Percentiles rank a stretch among this genome's conserved stretches.
These are phyloP conservation scores for Mycotypha africana DNA, from an alignment of 371 early-diverging fungal genomes.

Conservation along the genomic window DNA sequence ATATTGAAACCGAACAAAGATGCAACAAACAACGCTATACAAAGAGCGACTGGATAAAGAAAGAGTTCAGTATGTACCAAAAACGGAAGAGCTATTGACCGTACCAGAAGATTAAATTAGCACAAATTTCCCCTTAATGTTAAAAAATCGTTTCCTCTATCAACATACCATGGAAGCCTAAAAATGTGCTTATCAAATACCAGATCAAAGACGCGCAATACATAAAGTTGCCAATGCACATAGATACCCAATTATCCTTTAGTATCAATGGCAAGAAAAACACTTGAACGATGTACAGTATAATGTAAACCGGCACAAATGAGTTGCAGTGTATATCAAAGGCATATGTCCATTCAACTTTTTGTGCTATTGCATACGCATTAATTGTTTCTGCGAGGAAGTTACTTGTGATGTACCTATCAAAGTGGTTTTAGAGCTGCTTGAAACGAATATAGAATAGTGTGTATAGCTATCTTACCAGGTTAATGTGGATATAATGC, in stretches of 20 bases:
- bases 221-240: slow-evolving; percentile 81
- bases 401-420: slow-evolving; percentile 71
- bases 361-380: slow-evolving; percentile 77
- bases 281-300: slow-evolving; percentile 85
- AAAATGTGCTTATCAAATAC: slow-evolving; percentile 81
- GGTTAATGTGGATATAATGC: slow-evolving; percentile 56
- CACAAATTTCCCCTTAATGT: no score
- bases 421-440: neutral
- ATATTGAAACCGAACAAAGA: slow-evolving; percentile 82
- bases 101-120: neutral
- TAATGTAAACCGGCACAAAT: slow-evolving; percentile 78
- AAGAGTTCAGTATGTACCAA: slow-evolving; percentile 81
- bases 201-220: slow-evolving; percentile 70
- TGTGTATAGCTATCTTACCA: slow-evolving; percentile 44
- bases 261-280: slow-evolving; percentile 77
- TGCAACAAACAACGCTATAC: slow-evolving; percentile 62
- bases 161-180: slow-evolving; percentile 77
- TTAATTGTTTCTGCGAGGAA: slow-evolving; percentile 70
- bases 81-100: slow-evolving; percentile 74
- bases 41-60: slow-evolving; percentile 75
- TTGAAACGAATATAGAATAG: no score
- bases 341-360: slow-evolving; percentile 90
- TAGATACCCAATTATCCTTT: slow-evolving; percentile 67
- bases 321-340: slow-evolving; percentile 94
- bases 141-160: no score